phyloP scores from a whole-genome alignment of 2,329 filamentous ascomycete genomes.

The Trichoderma sp. region DNA sequence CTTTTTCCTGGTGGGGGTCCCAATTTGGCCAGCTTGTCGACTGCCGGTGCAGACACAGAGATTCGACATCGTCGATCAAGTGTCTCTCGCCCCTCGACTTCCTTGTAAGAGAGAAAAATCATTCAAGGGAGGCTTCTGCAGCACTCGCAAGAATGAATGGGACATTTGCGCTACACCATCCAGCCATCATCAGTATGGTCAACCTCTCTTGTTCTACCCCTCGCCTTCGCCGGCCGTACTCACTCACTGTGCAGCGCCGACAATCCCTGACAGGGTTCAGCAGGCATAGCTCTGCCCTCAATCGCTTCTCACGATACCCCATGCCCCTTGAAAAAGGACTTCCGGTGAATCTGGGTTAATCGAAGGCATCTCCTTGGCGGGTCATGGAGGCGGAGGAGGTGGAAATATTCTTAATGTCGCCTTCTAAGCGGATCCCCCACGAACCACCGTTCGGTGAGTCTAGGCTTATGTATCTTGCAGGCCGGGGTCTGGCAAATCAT shows the following conservation, averaged over 20 bases:
- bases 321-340: conserved; percentile 1
- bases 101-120: not conserved
- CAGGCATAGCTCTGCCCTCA: not conserved
- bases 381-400: conserved; percentile 7
- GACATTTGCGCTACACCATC: not conserved
- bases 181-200: not conserved
- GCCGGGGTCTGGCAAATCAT: conserved; percentile 12
- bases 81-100: not conserved
- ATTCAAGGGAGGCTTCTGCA: conserved; percentile 16
- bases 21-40: conserved; percentile 17
- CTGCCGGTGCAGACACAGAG: not conserved
- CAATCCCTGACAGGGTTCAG: not conserved
- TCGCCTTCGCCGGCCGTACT: not conserved
- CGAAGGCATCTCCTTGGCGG: conserved; percentile 14
- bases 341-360: not conserved
- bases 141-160: not conserved
- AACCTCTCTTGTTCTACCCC: not conserved
- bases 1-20: conserved; percentile 17
- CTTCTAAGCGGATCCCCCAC: conserved; percentile 23
- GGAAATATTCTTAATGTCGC: conserved; percentile 25
- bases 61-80: not conserved
- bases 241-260: not conserved
- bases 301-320: not conserved
- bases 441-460: conserved; percentile 26
- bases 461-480: not conserved